Evolutionary conservation across 805 yeast genomes (phyloP).

Genomic region (Wickerhamiella sorbophila): DNA sequence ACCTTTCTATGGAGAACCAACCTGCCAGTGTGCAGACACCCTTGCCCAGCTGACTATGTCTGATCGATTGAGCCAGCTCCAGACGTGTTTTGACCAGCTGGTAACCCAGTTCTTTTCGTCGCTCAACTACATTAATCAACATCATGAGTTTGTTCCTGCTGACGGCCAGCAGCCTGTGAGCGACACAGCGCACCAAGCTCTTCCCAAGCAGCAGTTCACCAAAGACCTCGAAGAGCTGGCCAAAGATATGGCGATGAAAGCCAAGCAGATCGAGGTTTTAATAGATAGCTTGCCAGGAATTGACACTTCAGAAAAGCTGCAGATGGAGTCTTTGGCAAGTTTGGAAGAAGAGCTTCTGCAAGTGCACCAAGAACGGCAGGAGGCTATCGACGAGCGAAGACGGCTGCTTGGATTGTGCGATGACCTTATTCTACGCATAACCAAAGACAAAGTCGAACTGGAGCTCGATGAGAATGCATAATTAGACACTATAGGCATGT

Average conservation of each 20-base stretch:
- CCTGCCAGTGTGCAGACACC: neutral
- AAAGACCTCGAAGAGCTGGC: constrained; percentile 58
- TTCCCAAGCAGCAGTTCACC: constrained; percentile 18
- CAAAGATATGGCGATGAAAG: constrained; percentile 69
- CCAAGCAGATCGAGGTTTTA: constrained; percentile 72
- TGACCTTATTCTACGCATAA: constrained; percentile 45
- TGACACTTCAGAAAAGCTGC: constrained; percentile 67
- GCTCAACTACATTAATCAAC: constrained; percentile 41
- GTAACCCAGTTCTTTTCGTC: constrained; percentile 26
- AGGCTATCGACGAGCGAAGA: constrained; percentile 51
- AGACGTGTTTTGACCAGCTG: constrained; percentile 63
- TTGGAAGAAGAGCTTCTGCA: constrained; percentile 47
- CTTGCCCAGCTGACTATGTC: constrained; percentile 35
- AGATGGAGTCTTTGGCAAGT: constrained; percentile 45
- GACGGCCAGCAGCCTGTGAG: constrained; percentile 41
- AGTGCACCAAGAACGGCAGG: constrained; percentile 44
- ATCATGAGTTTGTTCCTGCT: constrained; percentile 45
- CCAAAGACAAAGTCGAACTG: constrained; percentile 31
- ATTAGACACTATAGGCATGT: neutral
- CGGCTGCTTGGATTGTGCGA: constrained; percentile 47
- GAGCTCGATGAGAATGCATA: constrained; percentile 11
- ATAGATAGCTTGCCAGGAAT: constrained; percentile 88
- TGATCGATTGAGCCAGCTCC: constrained; percentile 81
- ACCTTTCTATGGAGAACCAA: too few relatives aligned
- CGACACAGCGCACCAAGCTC: constrained; percentile 35